phyloP scores from a whole-genome alignment of 225 moss, liverwort and hornwort species.

The Asterella californica region DNA sequence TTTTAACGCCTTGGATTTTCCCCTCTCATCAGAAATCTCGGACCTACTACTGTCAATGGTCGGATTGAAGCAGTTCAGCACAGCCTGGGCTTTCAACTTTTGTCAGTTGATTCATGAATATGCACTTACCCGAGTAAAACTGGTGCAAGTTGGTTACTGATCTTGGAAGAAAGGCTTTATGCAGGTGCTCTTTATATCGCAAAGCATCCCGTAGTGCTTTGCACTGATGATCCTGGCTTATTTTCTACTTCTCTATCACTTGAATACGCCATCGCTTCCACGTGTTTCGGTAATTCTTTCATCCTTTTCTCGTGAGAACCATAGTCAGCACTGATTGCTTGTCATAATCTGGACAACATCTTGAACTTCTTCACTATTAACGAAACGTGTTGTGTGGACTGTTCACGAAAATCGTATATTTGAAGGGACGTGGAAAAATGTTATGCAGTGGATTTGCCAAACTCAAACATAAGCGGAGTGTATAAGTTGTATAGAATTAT shows the following conservation, averaged over 20 bases:
- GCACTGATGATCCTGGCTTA: constrained; percentile 40
- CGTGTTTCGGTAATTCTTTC: constrained; percentile 28
- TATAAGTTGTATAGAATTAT: neutral
- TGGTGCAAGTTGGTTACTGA: neutral
- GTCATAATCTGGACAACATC: neutral
- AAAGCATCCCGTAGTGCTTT: constrained; percentile 35
- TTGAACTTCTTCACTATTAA: too few relatives aligned
- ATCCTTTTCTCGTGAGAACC: neutral
- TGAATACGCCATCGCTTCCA: constrained; percentile 31
- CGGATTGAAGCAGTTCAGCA: neutral
- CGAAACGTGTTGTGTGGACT: too few relatives aligned
- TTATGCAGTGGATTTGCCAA: neutral
- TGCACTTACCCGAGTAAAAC: neutral
- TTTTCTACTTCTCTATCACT: constrained; percentile 35
- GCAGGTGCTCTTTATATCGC: constrained; percentile 30
- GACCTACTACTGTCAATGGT: too few relatives aligned
- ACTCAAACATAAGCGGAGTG: neutral
- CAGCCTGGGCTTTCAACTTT: neutral
- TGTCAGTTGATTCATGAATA: too few relatives aligned
- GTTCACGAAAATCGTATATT: too few relatives aligned
- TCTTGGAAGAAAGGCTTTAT: neutral
- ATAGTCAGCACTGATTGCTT: neutral
- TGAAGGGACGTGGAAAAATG: too few relatives aligned
- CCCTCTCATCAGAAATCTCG: too few relatives aligned
- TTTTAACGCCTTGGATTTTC: too few relatives aligned